These are phyloP conservation scores for Auricularia sp. DNA, from an alignment of 768 basidiomycete genomes.

Conservation along the genomic window DNA sequence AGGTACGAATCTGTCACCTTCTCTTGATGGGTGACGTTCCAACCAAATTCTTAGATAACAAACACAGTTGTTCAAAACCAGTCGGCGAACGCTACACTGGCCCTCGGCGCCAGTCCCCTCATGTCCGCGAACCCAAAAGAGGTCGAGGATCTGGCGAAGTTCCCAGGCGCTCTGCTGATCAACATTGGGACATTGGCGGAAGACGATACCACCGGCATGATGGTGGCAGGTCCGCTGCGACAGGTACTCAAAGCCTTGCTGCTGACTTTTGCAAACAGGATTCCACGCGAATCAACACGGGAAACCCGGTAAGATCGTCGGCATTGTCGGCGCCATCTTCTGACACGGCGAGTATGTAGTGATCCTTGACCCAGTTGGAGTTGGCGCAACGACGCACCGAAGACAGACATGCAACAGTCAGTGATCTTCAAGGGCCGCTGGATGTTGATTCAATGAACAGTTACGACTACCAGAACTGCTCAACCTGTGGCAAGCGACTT, in stretches of 20 bases:
- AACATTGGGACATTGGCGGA: slow-evolving; percentile 73
- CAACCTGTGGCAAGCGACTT: slow-evolving; percentile 69
- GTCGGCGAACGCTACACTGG: slow-evolving; percentile 82
- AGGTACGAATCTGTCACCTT: slow-evolving; percentile 31
- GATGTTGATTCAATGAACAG: neutral
- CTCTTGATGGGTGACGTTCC: neutral
- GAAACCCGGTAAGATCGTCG: slow-evolving; percentile 42
- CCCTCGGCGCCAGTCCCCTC: slow-evolving; percentile 82
- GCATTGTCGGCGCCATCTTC: slow-evolving; percentile 17
- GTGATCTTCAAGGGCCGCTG: slow-evolving; percentile 8
- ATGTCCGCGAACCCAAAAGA: slow-evolving; percentile 84
- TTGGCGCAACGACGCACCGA: slow-evolving; percentile 72
- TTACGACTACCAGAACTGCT: slow-evolving; percentile 43
- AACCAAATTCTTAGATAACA: slow-evolving; percentile 50
- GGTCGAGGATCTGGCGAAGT: slow-evolving; percentile 63
- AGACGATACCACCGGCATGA: slow-evolving; percentile 59
- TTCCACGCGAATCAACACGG: slow-evolving; percentile 7
- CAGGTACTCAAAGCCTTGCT: neutral
- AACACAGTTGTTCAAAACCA: slow-evolving; percentile 83
- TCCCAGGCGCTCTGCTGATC: slow-evolving; percentile 61
- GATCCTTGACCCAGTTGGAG: slow-evolving; percentile 86
- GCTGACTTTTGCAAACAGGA: neutral
- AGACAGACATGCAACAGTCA: slow-evolving; percentile 49
- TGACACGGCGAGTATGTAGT: slow-evolving; percentile 51
- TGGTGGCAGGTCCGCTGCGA: slow-evolving; percentile 44